Conservation (phyloP, 306 rosid species). For the Elaeagnus macrophylla region DNA sequence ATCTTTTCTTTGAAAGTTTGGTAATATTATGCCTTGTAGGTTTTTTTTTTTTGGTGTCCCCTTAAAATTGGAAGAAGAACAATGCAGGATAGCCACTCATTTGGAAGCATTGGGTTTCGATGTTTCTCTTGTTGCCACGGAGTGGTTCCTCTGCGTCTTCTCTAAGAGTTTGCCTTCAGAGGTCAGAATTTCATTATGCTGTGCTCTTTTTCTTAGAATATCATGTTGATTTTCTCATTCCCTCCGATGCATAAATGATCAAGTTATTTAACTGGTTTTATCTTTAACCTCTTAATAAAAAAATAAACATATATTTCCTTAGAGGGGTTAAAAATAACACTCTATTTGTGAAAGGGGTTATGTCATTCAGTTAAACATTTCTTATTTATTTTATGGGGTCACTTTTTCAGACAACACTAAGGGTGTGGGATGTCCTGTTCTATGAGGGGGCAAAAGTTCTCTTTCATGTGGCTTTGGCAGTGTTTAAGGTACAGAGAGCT, state of each 20-base stretch:
- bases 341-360: too few relatives aligned
- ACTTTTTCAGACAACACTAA: constrained; percentile 56
- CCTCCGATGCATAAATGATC: too few relatives aligned
- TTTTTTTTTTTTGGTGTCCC: constrained; percentile 7
- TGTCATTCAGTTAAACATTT: too few relatives aligned
- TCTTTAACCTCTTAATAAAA: too few relatives aligned
- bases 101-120: constrained; percentile 85
- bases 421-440: constrained; percentile 98
- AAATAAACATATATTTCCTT: too few relatives aligned
- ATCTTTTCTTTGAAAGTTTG: constrained; percentile 11
- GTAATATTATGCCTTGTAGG: constrained; percentile 6
- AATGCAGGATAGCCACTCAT: constrained; percentile 78
- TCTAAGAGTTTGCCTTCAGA: constrained; percentile 93
- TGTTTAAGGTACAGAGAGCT: constrained; percentile 60
- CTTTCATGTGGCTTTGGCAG: constrained; percentile 86
- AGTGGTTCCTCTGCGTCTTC: constrained; percentile 96
- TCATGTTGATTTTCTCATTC: constrained; percentile 23
- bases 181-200: constrained; percentile 36
- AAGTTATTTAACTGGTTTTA: too few relatives aligned
- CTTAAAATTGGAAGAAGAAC: constrained; percentile 19
- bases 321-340: too few relatives aligned
- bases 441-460: constrained; percentile 91
- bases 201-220: neutral
- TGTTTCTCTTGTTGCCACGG: constrained; percentile 94
- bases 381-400: too few relatives aligned